Conservation (phyloP, 805 yeast species). For the Metschnikowia similis region DNA sequence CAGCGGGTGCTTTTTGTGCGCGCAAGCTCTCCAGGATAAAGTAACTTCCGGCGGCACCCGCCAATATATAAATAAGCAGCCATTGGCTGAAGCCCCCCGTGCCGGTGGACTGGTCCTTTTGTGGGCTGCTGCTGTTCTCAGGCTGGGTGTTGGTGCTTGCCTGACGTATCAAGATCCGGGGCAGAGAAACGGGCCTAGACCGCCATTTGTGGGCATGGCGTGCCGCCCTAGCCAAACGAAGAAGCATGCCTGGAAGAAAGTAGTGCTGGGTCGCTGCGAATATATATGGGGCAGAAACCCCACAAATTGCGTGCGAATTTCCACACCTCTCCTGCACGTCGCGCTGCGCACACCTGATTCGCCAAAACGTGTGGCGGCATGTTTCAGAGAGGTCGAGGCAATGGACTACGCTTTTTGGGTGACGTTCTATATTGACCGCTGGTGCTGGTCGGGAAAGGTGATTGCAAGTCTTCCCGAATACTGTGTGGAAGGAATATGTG, state of each 20-base stretch:
- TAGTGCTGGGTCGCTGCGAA: background rate
- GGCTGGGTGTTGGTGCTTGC: background rate
- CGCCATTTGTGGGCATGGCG: background rate
- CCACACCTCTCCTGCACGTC: conserved; percentile 2
- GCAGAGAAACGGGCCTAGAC: background rate
- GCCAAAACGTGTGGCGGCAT: too few species aligned
- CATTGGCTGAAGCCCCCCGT: background rate
- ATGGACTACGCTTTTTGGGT: too few species aligned
- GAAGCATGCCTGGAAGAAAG: background rate
- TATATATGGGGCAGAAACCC: background rate
- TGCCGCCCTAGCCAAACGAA: background rate
- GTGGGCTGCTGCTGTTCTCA: background rate
- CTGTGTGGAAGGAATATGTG: too few species aligned
- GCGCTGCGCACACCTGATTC: too few species aligned
- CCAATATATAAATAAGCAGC: conserved; percentile 4
- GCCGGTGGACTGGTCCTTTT: background rate
- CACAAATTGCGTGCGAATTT: conserved; percentile 3
- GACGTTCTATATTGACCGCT: too few species aligned
- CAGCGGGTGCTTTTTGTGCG: background rate
- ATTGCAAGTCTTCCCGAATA: too few species aligned
- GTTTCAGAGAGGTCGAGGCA: too few species aligned
- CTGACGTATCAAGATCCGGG: background rate
- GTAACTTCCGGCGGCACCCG: conserved; percentile 10
- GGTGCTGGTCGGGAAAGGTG: too few species aligned
- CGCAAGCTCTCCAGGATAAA: background rate